Base-by-base conservation (phyloP, 805 yeast species). In the Torulaspora delbrueckii region DNA sequence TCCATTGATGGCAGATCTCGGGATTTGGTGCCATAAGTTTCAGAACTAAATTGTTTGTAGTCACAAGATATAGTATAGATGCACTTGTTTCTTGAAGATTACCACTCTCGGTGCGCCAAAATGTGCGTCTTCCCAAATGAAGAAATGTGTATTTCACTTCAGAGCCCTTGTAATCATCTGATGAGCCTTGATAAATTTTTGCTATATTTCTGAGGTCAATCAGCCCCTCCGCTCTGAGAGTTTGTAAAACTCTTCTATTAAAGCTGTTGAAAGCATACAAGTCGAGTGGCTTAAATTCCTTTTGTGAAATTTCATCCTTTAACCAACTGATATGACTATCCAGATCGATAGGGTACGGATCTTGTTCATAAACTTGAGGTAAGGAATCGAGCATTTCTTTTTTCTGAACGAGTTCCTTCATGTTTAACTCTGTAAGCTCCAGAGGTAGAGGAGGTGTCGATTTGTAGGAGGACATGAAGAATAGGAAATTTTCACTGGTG, bases 321-420 rank as follows among this genome's bases (percentile, higher is more conserved):
- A 87, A 62, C 96, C 96, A 88, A 2, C 58, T 55, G 2, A 89
- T 71, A 50, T 83, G 84, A 1, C 71, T 73, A 26, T 69, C 54
- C 1, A 60, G 66, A 48, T 78, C 77, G 4, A 81, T 39, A 3
- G 74, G 73, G 58, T 67, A 89, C 0, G 88, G 83, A 13, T 78
- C 71, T 35, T 77, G 72, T 28, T 70, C 69, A 53, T 71, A 78
- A 1, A 71, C 51, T 2, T 50, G 50, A 0, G 79, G 76, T 14
- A 75, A 43, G 1, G 46, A 34, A 0, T 45, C 23, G 2, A 63
- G 26, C 0, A 57, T 41, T 13, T 53, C 56, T 1, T 55, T 52
- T 18, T 65, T 51, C 4, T 52, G 43, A 0, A 60, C 53, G 1
- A 55, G 37, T 39, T 68, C 61, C 18, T 62, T 50, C 2, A 66